Conservation (phyloP, 2,329 filamentous ascomycete species). For the Cytospora paraplurivora region DNA sequence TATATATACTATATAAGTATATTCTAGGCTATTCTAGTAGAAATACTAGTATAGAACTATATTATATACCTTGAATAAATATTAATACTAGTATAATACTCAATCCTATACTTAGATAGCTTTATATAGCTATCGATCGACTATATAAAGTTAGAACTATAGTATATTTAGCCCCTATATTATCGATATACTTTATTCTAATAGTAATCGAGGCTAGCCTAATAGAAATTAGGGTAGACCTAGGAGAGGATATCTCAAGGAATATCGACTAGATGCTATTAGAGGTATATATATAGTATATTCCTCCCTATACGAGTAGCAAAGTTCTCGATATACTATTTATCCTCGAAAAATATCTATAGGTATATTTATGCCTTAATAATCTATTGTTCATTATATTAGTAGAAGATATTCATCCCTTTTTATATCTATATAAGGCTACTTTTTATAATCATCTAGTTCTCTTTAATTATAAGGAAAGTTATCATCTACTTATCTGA, state of each 20-base stretch:
- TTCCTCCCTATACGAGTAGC: background rate
- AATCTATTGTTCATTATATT: background rate
- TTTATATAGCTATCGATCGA: slow-evolving; percentile 1
- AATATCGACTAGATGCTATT: background rate
- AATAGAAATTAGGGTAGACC: background rate
- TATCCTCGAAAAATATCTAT: background rate
- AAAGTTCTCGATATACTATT: slow-evolving; percentile 2
- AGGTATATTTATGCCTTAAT: background rate
- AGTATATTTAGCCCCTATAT: background rate
- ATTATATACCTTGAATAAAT: background rate
- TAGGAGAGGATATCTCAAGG: background rate
- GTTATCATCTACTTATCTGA: background rate
- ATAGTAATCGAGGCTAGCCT: background rate
- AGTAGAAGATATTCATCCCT: background rate
- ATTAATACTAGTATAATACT: background rate
- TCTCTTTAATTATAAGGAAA: background rate
- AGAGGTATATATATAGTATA: background rate
- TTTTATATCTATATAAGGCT: background rate
- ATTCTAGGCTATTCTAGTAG: background rate
- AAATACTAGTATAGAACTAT: background rate
- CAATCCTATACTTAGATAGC: background rate
- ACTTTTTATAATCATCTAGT: background rate
- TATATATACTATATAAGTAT: slow-evolving; percentile 7
- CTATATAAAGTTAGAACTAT: slow-evolving; percentile 5
- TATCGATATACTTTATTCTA: background rate